These are phyloP conservation scores for Monotropa hypopitys DNA, from an alignment of 179 eudicot species.

Conservation along the genomic window DNA sequence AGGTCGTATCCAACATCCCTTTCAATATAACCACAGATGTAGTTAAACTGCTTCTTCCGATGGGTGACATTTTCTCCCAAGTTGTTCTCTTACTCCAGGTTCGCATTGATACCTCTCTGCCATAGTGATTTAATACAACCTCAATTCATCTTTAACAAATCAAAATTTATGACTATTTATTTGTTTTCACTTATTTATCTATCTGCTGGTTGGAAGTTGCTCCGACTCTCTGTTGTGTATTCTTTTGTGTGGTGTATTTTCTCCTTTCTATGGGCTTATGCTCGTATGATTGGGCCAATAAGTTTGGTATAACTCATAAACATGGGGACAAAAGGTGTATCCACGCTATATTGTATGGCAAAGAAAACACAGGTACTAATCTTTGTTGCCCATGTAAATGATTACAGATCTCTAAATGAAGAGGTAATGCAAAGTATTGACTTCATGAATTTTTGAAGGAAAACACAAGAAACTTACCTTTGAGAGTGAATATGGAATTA, in stretches of 20 bases:
- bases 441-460: neutral
- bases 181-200: neutral
- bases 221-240: no score
- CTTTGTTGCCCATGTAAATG: neutral
- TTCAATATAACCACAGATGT: slow-evolving; percentile 92
- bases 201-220: neutral
- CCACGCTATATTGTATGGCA: neutral
- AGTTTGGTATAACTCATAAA: neutral
- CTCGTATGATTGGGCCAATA: no score
- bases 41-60: slow-evolving; percentile 83
- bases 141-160: neutral
- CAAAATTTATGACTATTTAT: neutral
- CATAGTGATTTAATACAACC: neutral
- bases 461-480: neutral
- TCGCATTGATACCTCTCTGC: slow-evolving; percentile 2
- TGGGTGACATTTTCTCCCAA: slow-evolving; percentile 93
- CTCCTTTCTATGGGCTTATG: neutral
- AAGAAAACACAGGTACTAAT: neutral
- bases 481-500: neutral
- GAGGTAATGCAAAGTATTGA: neutral
- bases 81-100: slow-evolving; percentile 93
- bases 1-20: slow-evolving; percentile 91
- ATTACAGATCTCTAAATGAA: neutral
- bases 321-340: neutral
- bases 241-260: neutral